A percentile compares a stretch with the other conserved stretches of the same genome.
phyloP scores from a whole-genome alignment of 1,139 yeast species.

The Blastobotrys petasosporus region DNA sequence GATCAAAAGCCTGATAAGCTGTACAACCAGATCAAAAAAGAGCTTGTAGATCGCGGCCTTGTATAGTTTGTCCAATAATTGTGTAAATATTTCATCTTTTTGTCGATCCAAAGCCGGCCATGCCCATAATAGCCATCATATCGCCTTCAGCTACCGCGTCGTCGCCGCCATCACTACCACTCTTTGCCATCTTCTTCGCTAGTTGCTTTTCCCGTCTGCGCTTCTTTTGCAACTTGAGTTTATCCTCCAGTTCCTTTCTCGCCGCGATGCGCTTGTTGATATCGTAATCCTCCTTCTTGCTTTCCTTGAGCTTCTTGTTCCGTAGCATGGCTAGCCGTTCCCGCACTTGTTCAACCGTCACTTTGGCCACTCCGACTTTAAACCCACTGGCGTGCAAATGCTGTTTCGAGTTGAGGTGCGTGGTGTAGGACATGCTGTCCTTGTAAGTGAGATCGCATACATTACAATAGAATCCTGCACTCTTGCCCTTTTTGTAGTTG shows the following conservation, averaged over 20 bases:
- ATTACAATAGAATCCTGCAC: conserved; percentile 79
- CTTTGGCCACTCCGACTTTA: conserved; percentile 27
- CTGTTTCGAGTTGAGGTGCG: conserved; percentile 67
- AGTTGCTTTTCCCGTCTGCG: conserved; percentile 23
- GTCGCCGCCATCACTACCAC: conserved; percentile 2
- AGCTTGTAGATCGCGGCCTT: neutral
- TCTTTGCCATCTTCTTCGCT: conserved; percentile 12
- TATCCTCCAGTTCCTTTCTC: conserved; percentile 40
- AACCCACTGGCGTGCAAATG: conserved; percentile 34
- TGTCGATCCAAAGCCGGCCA: conserved; percentile 28
- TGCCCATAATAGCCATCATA: conserved; percentile 53
- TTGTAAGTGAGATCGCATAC: conserved; percentile 72
- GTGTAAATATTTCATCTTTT: conserved; percentile 1
- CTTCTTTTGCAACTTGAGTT: conserved; percentile 22
- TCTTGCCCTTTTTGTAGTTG: conserved; percentile 50
- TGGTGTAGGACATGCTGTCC: conserved; percentile 73
- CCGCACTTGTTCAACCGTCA: conserved; percentile 36
- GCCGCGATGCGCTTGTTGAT: conserved; percentile 43
- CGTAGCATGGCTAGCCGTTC: conserved; percentile 30
- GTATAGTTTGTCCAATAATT: neutral
- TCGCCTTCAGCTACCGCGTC: conserved; percentile 26
- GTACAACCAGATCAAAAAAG: conserved; percentile 55
- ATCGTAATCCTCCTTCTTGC: conserved; percentile 36
- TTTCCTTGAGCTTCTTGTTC: conserved; percentile 34
- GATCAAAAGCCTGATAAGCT: conserved; percentile 74